Percentiles rank a stretch among this genome's conserved stretches.
Evolutionary conservation across 1,284 basidiomycete genomes (phyloP).

Genomic region (Microbotryomycetes sp.): DNA sequence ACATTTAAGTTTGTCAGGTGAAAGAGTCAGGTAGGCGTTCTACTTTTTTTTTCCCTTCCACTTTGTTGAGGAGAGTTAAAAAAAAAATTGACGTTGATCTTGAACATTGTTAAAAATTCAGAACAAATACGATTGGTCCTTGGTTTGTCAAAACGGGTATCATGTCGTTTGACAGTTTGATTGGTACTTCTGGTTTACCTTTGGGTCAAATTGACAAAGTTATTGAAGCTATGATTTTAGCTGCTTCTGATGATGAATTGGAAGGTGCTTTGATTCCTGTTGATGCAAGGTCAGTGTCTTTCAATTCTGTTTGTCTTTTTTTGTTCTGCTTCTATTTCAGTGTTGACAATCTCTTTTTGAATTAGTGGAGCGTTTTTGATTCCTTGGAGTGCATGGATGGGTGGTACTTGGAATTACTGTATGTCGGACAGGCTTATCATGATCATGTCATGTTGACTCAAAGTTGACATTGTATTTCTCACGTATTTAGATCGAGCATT

Average conservation of each 20-base stretch:
- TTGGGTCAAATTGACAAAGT: not conserved
- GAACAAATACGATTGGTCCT: not conserved
- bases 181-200: not conserved
- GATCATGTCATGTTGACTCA: too few species aligned
- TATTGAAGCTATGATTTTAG: not conserved
- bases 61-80: too few species aligned
- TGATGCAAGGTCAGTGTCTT: too few species aligned
- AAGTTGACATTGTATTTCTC: not conserved
- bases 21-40: not conserved
- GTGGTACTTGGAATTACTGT: not conserved
- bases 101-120: too few species aligned
- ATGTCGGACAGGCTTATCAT: too few species aligned
- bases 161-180: not conserved
- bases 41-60: too few species aligned
- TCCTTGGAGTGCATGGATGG: not conserved
- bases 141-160: not conserved
- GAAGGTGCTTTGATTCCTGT: not conserved
- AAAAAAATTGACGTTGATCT: too few species aligned
- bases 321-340: too few species aligned
- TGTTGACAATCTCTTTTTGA: too few species aligned
- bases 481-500: not conserved
- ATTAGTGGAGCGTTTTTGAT: not conserved
- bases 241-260: not conserved
- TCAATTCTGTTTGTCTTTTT: too few species aligned
- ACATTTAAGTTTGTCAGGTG: not conserved